Conservation (phyloP, 164 flowering plant species). For the Litsea cubeba region DNA sequence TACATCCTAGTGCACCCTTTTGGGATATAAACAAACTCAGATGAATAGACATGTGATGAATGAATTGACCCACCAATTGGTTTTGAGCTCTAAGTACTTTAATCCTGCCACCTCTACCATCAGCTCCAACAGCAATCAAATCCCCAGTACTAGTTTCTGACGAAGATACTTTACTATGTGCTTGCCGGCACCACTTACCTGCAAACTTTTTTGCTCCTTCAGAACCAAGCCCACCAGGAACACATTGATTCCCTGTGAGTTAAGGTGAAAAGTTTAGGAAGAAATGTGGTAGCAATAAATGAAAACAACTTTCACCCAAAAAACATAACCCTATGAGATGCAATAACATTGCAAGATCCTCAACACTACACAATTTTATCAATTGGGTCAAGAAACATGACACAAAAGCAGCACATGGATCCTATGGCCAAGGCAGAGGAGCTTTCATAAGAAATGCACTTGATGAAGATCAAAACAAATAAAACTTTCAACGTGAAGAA, state of each 20-base stretch:
- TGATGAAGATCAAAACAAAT: neutral
- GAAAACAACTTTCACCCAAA: neutral
- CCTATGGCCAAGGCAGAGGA: neutral
- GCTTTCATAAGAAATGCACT: neutral
- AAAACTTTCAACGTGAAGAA: neutral
- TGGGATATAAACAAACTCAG: neutral
- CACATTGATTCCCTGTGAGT: conserved; percentile 45
- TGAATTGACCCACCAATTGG: conserved; percentile 39
- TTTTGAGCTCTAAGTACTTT: conserved; percentile 63
- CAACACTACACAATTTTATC: too few species aligned
- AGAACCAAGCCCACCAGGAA: conserved; percentile 79
- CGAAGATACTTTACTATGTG: conserved; percentile 25
- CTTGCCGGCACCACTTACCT: conserved; percentile 92
- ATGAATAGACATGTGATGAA: conserved; percentile 1
- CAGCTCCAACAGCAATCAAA: conserved; percentile 81
- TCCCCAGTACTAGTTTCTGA: conserved; percentile 24
- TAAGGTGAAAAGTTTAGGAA: conserved; percentile 4
- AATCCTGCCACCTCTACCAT: conserved; percentile 89
- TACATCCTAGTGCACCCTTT: neutral
- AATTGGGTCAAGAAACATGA: neutral
- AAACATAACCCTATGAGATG: neutral
- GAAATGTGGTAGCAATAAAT: neutral
- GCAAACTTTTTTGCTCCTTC: conserved; percentile 66
- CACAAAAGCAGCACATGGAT: neutral
- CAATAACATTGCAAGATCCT: neutral